Evolutionary conservation across 306 rosid genomes (phyloP).

Genomic region (Acacia acuminata): DNA sequence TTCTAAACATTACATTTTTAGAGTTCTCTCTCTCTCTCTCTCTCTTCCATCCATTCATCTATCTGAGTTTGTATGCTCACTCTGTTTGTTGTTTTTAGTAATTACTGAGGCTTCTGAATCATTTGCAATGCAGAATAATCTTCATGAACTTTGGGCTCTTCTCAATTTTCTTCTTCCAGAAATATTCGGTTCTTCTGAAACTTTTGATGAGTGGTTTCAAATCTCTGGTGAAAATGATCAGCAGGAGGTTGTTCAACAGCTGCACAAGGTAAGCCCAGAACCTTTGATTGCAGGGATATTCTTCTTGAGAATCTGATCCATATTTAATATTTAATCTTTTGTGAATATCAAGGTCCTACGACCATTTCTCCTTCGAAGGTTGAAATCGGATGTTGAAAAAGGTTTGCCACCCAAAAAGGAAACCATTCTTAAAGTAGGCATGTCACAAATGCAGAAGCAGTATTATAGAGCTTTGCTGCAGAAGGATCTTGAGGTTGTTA

Average conservation of each 20-base stretch:
- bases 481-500: constrained; percentile 99
- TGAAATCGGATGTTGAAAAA: constrained; percentile 98
- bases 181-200: constrained; percentile 96
- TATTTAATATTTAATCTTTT: constrained; percentile 20
- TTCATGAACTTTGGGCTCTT: constrained; percentile 97
- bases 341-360: constrained; percentile 72
- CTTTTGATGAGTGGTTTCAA: constrained; percentile 99
- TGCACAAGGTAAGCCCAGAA: constrained; percentile 73
- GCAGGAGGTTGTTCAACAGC: constrained; percentile 98
- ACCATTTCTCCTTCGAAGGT: constrained; percentile 93
- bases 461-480: constrained; percentile 90
- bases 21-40: not conserved
- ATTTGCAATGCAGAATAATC: constrained; percentile 73
- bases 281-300: not conserved
- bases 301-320: not conserved
- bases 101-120: constrained; percentile 14
- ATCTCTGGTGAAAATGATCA: constrained; percentile 98
- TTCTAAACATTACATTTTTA: not conserved
- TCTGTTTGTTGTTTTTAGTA: not conserved
- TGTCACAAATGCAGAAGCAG: constrained; percentile 99
- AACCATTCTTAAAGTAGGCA: constrained; percentile 95
- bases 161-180: constrained; percentile 98
- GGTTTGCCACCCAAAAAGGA: constrained; percentile 97
- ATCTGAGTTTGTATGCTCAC: not conserved
- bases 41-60: not conserved